Base-by-base conservation (phyloP, 1,139 yeast species). In the Arxiozyma heterogenica region DNA sequence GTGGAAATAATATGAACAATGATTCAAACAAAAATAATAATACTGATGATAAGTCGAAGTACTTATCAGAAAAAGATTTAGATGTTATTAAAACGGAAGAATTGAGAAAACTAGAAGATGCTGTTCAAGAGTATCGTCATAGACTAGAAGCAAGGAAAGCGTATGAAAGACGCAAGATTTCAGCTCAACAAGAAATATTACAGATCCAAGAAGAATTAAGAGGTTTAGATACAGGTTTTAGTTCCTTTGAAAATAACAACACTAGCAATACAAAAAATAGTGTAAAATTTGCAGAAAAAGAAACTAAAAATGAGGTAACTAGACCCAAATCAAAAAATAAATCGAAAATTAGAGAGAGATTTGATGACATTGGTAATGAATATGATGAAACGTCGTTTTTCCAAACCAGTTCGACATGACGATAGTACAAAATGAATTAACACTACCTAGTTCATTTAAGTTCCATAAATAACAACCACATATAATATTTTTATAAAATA, bases 31-130 rank as follows among this genome's bases (percentile, higher is more conserved):
- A 21, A 12, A 22, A 21, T n/a, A 27, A 11, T n/a, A 17, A n/a
- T 41, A 47, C 23, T 38, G 23, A 15, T 18, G 30, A 30, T 20
- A 5, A 23, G 25, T 17, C 20, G 4, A 34, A 43, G 21, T 42
- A 44, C 27, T 65, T 64, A 21, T 55, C 67, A 1, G 70, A 67
- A 41, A 66, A 62, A 50, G 71, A 65, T 48, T 64, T 66, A 6
- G 53, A 66, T 56, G 54, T 65, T 25, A 62, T 59, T 42, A 69
- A 66, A 49, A 64, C 68, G 22, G 54, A 56, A n/a, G 70, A 66
- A 53, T 57, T 66, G 25, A 63, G 62, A 53, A 57, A 56, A 41
- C 52, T 67, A 47, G 69, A 67, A 50, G 65, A 62, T 22, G 64
- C 64, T 51, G 61, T 67, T 15, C 65, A 62, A 41, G 56, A 61